These are phyloP conservation scores for Hypoxylon rickii DNA, from an alignment of 495 filamentous ascomycete species.

Conservation along the genomic window DNA sequence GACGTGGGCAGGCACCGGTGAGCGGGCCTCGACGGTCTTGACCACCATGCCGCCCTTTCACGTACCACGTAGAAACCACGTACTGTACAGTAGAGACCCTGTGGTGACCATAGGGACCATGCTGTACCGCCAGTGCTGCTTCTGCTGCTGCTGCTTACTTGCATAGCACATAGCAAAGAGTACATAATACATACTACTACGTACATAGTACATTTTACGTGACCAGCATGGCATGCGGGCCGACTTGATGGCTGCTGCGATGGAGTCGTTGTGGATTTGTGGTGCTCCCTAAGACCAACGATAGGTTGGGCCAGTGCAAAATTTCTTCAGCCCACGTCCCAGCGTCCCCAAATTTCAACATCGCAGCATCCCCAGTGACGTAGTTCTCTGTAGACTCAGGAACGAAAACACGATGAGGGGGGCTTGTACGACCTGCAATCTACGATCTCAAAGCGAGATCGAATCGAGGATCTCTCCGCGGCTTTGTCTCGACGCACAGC, in stretches of 20 bases:
- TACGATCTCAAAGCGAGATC: no score
- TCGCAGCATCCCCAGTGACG: no score
- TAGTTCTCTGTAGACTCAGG: background rate
- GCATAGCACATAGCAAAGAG: no score
- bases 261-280: background rate
- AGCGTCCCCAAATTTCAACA: background rate
- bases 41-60: no score
- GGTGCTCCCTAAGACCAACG: background rate
- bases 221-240: background rate
- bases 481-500: no score
- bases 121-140: constrained; percentile 5
- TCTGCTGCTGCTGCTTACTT: constrained; percentile 13
- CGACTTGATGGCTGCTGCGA: constrained; percentile 8
- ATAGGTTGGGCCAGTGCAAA: background rate
- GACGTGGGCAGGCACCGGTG: background rate
- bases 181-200: no score
- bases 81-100: background rate
- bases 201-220: no score
- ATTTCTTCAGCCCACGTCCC: constrained; percentile 7
- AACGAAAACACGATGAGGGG: background rate
- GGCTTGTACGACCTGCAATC: no score
- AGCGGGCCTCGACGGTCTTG: background rate
- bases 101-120: no score
- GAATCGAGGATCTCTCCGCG: no score
- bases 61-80: no score